Evolutionary conservation across 2,329 filamentous ascomycete species (phyloP), one percentile per base, ranked within the genome.

Genomic region (Aspergillus sp.): DNA sequence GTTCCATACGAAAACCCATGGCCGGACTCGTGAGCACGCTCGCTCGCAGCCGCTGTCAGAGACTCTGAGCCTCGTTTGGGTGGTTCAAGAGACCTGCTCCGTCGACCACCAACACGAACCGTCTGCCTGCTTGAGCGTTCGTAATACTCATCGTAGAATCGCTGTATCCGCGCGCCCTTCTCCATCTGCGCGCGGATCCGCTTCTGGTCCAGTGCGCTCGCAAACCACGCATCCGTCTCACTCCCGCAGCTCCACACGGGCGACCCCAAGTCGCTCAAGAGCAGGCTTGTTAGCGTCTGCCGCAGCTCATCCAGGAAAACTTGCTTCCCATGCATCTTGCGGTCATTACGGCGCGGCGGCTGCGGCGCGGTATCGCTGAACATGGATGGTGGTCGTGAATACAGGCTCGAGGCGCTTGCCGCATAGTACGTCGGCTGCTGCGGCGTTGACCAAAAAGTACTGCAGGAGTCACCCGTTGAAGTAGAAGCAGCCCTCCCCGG

Each of bases 141-240:
- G 32, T 61, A 52, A 37, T 53, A 58, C 30, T 60, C 55, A 2
- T 51, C 44, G 25, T 62, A 53, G 38, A 64, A 63, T 27, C 47
- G 53, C 24, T 61, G 55, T 7, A 61, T 51, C 16, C 52, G 48
- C 28, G 58, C 52, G 4, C 57, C 52, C 33, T 55, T 61, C 26
- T 53, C 51, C 57, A 64, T 63, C 28, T 64, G 57, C 11, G 44
- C 29, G 17, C 54, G 51, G 22, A 64, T 54, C 7, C 57, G 69
- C 60, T 43, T 67, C 61, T 48, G 69, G 62, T 74, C 72, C 7
- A 67, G 45, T 4, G 64, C 61, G 35, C 64, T 70, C 43, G 48
- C 58, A 45, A 95, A 91, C 82, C 89, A 95, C 3, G 70, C 70
- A 55, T 96, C 91, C 1, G 89, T 96, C 63, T 98, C 91, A 26